Percentiles rank a stretch among this genome's conserved stretches.
phyloP scores from a whole-genome alignment of 2,329 filamentous ascomycete species.

The Penicillium sp. region DNA sequence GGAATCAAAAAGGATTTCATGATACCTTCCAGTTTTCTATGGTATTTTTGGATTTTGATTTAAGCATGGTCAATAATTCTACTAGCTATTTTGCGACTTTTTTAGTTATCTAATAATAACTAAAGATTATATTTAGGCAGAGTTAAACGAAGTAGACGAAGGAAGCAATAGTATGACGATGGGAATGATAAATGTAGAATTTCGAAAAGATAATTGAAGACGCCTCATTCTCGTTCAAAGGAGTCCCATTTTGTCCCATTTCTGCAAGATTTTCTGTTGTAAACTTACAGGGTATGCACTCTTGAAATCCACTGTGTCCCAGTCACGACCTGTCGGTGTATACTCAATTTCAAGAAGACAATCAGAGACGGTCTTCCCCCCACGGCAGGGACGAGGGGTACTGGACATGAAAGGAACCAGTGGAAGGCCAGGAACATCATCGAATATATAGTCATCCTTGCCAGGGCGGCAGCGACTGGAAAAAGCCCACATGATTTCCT shows the following conservation, averaged over 20 bases:
- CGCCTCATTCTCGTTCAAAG: no score
- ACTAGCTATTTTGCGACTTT: no score
- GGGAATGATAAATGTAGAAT: no score
- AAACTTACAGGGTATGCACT: not conserved
- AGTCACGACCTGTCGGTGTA: not conserved
- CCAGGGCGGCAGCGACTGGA: constrained; percentile 52
- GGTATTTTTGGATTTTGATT: no score
- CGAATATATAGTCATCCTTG: constrained; percentile 50
- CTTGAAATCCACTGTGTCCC: not conserved
- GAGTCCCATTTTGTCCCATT: not conserved
- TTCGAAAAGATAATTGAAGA: no score
- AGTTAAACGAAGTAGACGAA: no score
- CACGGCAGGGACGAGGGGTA: constrained; percentile 30
- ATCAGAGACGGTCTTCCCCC: constrained; percentile 54
- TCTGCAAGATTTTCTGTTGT: not conserved
- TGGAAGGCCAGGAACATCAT: constrained; percentile 49
- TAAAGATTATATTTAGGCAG: no score
- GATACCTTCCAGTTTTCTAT: no score
- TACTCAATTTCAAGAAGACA: not conserved
- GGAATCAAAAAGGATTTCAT: no score
- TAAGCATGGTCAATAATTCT: no score
- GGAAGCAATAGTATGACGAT: no score
- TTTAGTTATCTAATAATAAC: no score
- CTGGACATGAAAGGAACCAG: constrained; percentile 56
- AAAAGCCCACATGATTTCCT: constrained; percentile 34